phyloP scores from a whole-genome alignment of 768 basidiomycete species.

The Xerocomellus chrysenteron region DNA sequence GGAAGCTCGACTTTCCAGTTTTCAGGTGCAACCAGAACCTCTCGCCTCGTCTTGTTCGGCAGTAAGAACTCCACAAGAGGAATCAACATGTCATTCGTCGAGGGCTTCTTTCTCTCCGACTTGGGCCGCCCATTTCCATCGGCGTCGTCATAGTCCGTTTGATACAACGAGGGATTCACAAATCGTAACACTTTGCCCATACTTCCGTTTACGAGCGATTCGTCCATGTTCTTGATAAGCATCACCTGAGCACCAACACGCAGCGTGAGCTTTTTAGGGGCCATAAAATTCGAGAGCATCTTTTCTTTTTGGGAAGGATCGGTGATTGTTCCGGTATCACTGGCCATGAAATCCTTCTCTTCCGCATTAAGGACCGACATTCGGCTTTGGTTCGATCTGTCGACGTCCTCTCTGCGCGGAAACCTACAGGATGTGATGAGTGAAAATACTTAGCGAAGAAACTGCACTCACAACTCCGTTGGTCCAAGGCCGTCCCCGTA shows the following conservation, averaged over 20 bases:
- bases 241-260: constrained; percentile 87
- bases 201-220: constrained; percentile 89
- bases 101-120: constrained; percentile 28
- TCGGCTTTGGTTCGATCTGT: constrained; percentile 72
- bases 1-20: constrained; percentile 85
- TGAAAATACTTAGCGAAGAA: not conserved
- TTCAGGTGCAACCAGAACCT: constrained; percentile 65
- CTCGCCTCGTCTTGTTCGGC: constrained; percentile 53
- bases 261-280: constrained; percentile 64
- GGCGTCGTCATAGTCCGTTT: constrained; percentile 40
- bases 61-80: constrained; percentile 81
- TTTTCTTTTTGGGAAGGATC: constrained; percentile 65
- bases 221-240: constrained; percentile 94
- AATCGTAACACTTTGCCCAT: constrained; percentile 86
- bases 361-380: constrained; percentile 60
- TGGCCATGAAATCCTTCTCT: constrained; percentile 50
- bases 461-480: constrained; percentile 76
- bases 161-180: constrained; percentile 48
- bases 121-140: constrained; percentile 37
- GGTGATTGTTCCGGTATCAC: constrained; percentile 60
- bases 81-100: constrained; percentile 39
- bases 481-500: constrained; percentile 83
- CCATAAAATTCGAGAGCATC: constrained; percentile 90
- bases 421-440: constrained; percentile 53
- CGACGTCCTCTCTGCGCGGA: constrained; percentile 90